Evolutionary conservation across 164 flowering plant species (phyloP), one percentile per base, ranked within the genome.

Genomic region (Sextonia rubra): DNA sequence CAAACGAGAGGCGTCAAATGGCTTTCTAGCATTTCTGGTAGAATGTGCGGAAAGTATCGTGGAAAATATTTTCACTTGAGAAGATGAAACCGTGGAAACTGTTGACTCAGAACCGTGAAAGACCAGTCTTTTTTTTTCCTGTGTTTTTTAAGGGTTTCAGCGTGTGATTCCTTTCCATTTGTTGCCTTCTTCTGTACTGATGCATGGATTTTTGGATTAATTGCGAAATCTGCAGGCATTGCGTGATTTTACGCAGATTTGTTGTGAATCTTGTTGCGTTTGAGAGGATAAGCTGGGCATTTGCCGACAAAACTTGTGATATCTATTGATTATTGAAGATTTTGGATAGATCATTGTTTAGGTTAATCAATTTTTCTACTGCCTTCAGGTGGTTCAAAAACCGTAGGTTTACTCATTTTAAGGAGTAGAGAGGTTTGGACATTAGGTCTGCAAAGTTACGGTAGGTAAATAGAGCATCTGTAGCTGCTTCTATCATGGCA

Each of bases 401-500:
- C 49, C 64, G 25, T 69, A 74, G 17, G 2, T 69, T 62, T 5
- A 15, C 11, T 63, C 72, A 69, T 68, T 69, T 61, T 27, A 60
- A 60, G 12, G 20, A 12, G 14, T 17, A 52, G 58, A 22, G 23
- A 25, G 64, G 12, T 61, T 22, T 8, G 14, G 64, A 22, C 23
- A 56, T 5, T 61, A 61, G 3, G 23, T 61, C 22, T 64, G 44
- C 37, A 15, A 29, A 26, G 24, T 25, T 64, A 8, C 30, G 29
- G 44, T 29, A 15, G 23, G 20, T 5, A 27, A 14, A 12, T 26
- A 64, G 37, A 25, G 9, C 29, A 27, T 18, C 29, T 64, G 17
- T 64, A 64, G 44, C 44, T 22, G 48, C 23, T 65, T 25, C 47
- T 2, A 24, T 23, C 29, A 89, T 89, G 93, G 86, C 86, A 15